Evolutionary conservation across 257 asterid genomes (phyloP).

Genomic region (Paulownia fortunei): DNA sequence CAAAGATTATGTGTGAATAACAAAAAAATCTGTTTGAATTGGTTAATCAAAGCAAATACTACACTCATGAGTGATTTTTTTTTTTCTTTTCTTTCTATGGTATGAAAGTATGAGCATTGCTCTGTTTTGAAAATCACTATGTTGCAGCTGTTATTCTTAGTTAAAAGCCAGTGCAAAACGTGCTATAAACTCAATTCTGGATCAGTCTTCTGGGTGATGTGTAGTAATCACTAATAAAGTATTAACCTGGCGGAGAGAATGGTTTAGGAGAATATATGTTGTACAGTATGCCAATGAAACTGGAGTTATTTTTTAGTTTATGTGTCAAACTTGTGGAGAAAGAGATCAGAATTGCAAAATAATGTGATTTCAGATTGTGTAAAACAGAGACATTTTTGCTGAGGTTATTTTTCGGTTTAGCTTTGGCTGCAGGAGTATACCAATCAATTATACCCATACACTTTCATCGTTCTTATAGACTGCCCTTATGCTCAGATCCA

Average conservation of each 20-base stretch:
- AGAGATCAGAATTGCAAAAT: background rate
- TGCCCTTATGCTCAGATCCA: background rate
- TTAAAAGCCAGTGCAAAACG: background rate
- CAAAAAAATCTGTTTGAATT: background rate
- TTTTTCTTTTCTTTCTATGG: background rate
- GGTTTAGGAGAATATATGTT: background rate
- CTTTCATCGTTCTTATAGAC: background rate
- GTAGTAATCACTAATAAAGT: background rate
- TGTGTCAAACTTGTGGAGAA: background rate
- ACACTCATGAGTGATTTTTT: too few species aligned
- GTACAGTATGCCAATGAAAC: too few species aligned
- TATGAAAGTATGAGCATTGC: background rate
- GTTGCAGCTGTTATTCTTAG: background rate
- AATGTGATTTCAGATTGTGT: background rate
- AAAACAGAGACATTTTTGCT: background rate
- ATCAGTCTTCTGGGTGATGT: too few species aligned
- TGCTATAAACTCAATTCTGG: background rate
- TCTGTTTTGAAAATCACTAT: background rate
- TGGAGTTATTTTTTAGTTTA: too few species aligned
- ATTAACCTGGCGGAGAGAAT: background rate
- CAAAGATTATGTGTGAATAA: background rate
- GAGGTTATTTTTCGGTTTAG: background rate
- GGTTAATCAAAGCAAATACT: background rate
- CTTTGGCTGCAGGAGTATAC: background rate
- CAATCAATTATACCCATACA: background rate